Evolutionary conservation across 495 filamentous ascomycete species (phyloP), one percentile per base, ranked within the genome.

Genomic region (Durotheca rogersii): DNA sequence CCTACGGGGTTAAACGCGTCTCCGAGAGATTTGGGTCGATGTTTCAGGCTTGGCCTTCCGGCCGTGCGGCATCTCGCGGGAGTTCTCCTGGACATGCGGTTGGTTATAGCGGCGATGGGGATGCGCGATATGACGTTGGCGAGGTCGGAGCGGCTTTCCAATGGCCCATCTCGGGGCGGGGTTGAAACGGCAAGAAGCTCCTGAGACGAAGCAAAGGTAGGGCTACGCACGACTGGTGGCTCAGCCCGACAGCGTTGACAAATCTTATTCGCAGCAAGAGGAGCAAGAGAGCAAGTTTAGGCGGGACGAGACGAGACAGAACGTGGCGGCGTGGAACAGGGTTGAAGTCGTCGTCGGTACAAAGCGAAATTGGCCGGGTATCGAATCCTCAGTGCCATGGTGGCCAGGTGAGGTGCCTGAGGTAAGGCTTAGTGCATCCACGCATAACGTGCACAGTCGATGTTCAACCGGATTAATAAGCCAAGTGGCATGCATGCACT

Each of bases 151-250:
- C 47, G 35, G 51, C 45, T 45, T 62, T 52, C 58, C 41, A 39
- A 21, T 18, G 37, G 47, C 39, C 41, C 51, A 63, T 63, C 50
- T 62, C 60, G 35, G 55, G 41, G 34, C 46, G 42, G 9, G 18
- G 41, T 53, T 58, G 53, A 60, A 60, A 56, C 62, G 37, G 44
- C 32, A 45, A 41, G 47, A 23, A 41, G 43, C 46, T 48, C 32
- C 50, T 63, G 62, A 63, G 55, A 56, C 60, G 36, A 50, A 50
- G 45, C 50, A 41, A 59, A 50, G 31, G 14, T 27, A 27, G 23
- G 41, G 36, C 19, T 41, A 35, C 10, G 15, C 35, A 33, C 7
- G 47, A 40, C 40, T 19, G 4, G 11, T 15, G 19, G 33, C 17
- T 31, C 15, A 53, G 50, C 40, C 46, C 41, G 23, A 27, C 4